Conservation (phyloP, 1,139 yeast species). For the Meyerozyma elateridarum region DNA sequence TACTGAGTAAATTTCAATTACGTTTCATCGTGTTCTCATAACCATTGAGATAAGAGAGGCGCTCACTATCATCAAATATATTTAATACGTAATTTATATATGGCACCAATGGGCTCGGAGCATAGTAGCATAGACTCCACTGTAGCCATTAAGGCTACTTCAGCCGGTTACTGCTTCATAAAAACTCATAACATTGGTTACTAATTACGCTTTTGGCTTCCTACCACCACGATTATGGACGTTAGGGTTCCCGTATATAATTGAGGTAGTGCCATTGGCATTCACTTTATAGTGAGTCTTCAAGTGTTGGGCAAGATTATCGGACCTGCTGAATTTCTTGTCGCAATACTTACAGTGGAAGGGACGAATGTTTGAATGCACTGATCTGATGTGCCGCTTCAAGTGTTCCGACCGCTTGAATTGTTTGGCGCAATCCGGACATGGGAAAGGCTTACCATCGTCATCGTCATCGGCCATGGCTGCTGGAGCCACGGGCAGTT, state of each 20-base stretch:
- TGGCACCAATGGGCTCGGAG: no score
- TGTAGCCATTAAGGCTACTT: no score
- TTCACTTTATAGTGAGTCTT: constrained; percentile 43
- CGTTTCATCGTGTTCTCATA: no score
- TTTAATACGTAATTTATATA: no score
- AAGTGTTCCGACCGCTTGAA: constrained; percentile 47
- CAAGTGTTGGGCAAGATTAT: constrained; percentile 62
- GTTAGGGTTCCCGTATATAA: constrained; percentile 36
- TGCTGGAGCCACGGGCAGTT: background rate
- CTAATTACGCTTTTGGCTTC: no score
- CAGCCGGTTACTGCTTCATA: no score
- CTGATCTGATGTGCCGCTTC: constrained; percentile 45
- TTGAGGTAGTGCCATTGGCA: constrained; percentile 32
- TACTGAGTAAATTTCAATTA: no score
- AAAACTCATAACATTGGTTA: no score
- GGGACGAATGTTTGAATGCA: constrained; percentile 45
- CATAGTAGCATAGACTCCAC: no score
- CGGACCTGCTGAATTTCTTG: constrained; percentile 55
- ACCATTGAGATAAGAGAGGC: no score
- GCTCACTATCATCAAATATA: no score
- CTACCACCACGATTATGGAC: constrained; percentile 24
- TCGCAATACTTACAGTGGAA: constrained; percentile 48
- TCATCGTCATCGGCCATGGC: constrained; percentile 9
- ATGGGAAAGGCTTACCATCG: constrained; percentile 30
- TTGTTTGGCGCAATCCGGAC: constrained; percentile 42